Conservation (phyloP, 2,329 filamentous ascomycete species). For the Dichotomopilus funicola region DNA sequence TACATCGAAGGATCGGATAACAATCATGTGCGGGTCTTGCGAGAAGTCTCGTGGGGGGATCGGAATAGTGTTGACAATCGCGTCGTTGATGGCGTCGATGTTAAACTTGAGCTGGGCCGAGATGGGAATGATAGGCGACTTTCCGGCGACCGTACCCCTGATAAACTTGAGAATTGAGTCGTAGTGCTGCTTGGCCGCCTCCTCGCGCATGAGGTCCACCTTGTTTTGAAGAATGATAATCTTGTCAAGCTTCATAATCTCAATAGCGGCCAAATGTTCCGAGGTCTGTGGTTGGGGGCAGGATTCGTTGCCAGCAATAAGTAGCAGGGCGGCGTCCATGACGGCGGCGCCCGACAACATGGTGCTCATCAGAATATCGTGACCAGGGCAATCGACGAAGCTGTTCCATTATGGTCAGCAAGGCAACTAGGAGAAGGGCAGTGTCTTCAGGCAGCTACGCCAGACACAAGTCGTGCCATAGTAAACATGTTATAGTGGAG, state of each 20-base stretch:
- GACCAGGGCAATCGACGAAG: constrained; percentile 97
- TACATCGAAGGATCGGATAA: constrained; percentile 98
- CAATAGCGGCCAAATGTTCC: constrained; percentile 96
- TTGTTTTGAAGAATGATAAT: constrained; percentile 99
- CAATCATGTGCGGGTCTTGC: constrained; percentile 93
- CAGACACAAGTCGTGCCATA: too few relatives aligned
- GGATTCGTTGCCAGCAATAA: constrained; percentile 97
- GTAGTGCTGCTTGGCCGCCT: constrained; percentile 88
- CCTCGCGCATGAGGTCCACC: constrained; percentile 96
- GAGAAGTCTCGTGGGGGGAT: constrained; percentile 87
- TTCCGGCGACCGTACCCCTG: constrained; percentile 90
- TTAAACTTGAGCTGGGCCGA: constrained; percentile 98
- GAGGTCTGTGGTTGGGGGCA: constrained; percentile 98
- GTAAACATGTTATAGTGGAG: background rate
- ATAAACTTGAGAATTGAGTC: constrained; percentile 98
- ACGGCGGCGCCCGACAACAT: constrained; percentile 99
- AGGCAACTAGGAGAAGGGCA: background rate
- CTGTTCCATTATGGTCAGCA: constrained; percentile 39
- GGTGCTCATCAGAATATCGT: constrained; percentile 99
- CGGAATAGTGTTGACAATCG: constrained; percentile 90
- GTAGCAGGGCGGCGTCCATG: constrained; percentile 95
- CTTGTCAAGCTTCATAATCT: constrained; percentile 99
- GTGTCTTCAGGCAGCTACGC: too few relatives aligned
- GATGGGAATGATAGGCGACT: constrained; percentile 92
- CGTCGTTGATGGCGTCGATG: constrained; percentile 96